Percentiles rank a stretch among this genome's conserved stretches.
phyloP scores from a whole-genome alignment of 306 rosid genomes.

The Acmispon strigosus region DNA sequence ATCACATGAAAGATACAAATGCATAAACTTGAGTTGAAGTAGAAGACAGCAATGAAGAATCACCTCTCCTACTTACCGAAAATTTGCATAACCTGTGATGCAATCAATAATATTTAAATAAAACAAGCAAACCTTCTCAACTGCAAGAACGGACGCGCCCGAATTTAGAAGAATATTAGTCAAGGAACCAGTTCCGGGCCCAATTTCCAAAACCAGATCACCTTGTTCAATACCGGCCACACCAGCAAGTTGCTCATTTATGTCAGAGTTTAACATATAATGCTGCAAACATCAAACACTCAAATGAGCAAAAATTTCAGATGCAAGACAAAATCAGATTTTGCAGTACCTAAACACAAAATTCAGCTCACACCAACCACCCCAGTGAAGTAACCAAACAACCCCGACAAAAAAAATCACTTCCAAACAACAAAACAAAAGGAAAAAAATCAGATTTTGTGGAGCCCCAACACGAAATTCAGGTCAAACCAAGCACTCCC shows the following conservation, averaged over 20 bases:
- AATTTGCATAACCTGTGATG: not conserved
- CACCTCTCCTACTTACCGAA: not conserved
- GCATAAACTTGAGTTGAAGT: slow-evolving; percentile 3
- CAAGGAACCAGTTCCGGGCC: slow-evolving; percentile 95
- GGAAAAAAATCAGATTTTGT: not conserved
- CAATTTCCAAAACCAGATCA: slow-evolving; percentile 77
- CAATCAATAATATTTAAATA: no score
- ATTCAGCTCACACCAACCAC: not conserved
- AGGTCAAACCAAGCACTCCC: not conserved
- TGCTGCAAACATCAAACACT: slow-evolving; percentile 54
- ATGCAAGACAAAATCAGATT: not conserved
- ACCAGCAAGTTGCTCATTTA: slow-evolving; percentile 64
- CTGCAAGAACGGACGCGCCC: slow-evolving; percentile 72
- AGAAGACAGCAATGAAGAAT: not conserved
- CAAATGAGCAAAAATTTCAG: not conserved
- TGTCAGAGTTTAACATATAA: slow-evolving; percentile 75
- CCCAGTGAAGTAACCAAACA: not conserved
- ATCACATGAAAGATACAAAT: slow-evolving; percentile 18
- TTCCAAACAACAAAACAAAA: not conserved
- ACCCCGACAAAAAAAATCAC: not conserved
- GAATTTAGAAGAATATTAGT: slow-evolving; percentile 60
- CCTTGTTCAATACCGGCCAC: slow-evolving; percentile 62
- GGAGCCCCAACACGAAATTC: not conserved
- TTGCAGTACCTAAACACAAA: not conserved
- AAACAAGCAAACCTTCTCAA: slow-evolving; percentile 64